phyloP scores from a whole-genome alignment of 1,284 basidiomycete species.

The Pascua guehoae region DNA sequence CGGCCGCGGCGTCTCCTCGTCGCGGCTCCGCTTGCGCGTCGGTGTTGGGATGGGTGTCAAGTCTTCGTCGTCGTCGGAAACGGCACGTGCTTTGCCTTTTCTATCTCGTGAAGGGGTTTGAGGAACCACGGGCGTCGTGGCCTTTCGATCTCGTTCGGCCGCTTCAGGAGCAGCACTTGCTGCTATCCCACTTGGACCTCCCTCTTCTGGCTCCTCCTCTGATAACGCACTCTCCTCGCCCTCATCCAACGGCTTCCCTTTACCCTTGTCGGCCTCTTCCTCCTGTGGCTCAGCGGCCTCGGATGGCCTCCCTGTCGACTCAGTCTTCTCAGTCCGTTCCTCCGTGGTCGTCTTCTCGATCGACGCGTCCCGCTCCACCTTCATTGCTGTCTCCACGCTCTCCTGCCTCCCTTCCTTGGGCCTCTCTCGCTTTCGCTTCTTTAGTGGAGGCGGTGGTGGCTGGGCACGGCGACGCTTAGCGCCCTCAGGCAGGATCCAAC shows the following conservation, averaged over 20 bases:
- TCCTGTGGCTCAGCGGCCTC: not conserved
- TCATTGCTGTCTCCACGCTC: not conserved
- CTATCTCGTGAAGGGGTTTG: too few species aligned
- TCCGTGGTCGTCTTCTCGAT: not conserved
- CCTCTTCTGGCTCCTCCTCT: too few species aligned
- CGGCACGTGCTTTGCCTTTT: too few species aligned
- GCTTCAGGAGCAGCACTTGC: too few species aligned
- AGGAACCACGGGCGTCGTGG: too few species aligned
- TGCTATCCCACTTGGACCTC: too few species aligned
- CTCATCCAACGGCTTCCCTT: not conserved
- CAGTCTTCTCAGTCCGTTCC: not conserved
- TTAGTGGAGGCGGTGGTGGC: not conserved
- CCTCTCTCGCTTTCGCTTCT: not conserved
- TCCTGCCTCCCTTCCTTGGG: not conserved
- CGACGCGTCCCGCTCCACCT: not conserved
- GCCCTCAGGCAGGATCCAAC: slow-evolving; percentile 82
- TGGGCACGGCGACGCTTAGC: slow-evolving; percentile 50
- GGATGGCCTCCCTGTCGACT: not conserved
- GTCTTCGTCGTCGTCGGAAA: too few species aligned
- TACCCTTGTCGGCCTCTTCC: not conserved
- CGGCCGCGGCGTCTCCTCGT: too few species aligned
- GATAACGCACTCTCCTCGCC: not conserved
- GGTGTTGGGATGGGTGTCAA: too few species aligned
- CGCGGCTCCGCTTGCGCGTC: too few species aligned
- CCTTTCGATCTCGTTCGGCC: too few species aligned